A percentile compares a stretch with the other conserved stretches of the same genome.
These are phyloP conservation scores for Leishmania lainsoni DNA, from an alignment of 208 protist species.

Conservation along the genomic window DNA sequence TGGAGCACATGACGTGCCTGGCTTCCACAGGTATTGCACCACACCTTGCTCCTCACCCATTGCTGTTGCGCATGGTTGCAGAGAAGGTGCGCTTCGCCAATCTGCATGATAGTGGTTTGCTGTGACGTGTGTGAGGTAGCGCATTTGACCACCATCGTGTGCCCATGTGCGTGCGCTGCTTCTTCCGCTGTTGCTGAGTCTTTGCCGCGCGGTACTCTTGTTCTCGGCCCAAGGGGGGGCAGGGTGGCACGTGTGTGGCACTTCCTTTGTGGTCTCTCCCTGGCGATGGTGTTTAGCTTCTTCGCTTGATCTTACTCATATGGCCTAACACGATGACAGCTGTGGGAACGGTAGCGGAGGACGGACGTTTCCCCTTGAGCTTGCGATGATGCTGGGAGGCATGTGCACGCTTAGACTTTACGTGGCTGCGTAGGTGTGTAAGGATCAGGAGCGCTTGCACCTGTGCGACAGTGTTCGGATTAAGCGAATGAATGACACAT, in stretches of 20 bases:
- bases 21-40: constrained; percentile 30
- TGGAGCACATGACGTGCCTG: constrained; percentile 42
- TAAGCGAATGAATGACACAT: neutral
- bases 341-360: neutral
- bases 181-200: neutral
- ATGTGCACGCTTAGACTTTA: neutral
- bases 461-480: too few species aligned
- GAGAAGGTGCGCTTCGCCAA: constrained; percentile 53
- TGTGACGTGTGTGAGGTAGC: neutral
- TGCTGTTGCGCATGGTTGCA: constrained; percentile 51
- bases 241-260: neutral
- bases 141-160: neutral
- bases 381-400: neutral
- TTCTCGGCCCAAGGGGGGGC: neutral
- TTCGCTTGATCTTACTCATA: constrained; percentile 10
- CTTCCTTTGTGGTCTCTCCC: neutral
- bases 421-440: neutral
- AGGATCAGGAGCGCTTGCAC: neutral
- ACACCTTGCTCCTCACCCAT: constrained; percentile 61
- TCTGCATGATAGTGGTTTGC: constrained; percentile 23
- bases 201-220: neutral
- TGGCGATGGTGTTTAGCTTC: constrained; percentile 3
- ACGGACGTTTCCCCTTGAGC: neutral
- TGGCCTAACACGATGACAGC: neutral
- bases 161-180: neutral